A percentile compares a stretch with the other conserved stretches of the same genome.
Evolutionary conservation across 805 yeast species (phyloP).

Genomic region (Kodamaea sagamina): DNA sequence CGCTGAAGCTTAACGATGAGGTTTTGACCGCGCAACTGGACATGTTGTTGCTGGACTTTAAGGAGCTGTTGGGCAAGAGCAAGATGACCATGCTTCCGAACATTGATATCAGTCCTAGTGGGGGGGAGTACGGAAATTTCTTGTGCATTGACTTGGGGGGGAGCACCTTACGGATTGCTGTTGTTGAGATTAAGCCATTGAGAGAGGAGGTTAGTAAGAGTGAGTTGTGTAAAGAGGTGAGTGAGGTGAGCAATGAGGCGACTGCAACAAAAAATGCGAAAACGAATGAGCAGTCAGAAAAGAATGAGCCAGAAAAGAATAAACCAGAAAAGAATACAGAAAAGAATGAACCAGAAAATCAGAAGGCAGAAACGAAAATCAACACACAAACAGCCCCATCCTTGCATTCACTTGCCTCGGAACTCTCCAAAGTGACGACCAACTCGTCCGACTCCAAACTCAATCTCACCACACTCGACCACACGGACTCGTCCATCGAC

Average conservation of each 20-base stretch:
- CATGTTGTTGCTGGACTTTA: constrained; percentile 23
- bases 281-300: no score
- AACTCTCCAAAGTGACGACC: constrained; percentile 7
- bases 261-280: no score
- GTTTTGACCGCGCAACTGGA: constrained; percentile 15
- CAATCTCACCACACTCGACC: constrained; percentile 11
- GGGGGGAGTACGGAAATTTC: constrained; percentile 38
- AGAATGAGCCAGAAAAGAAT: no score
- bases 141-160: constrained; percentile 61
- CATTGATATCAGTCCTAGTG: constrained; percentile 39
- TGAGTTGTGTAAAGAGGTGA: no score
- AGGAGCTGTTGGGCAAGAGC: constrained; percentile 33
- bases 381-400: no score
- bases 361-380: no score
- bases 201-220: background rate
- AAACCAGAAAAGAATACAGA: no score
- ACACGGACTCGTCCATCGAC: constrained; percentile 12
- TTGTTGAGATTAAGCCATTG: constrained; percentile 27
- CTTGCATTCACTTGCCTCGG: constrained; percentile 5
- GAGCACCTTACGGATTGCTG: constrained; percentile 49
- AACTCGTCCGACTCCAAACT: constrained; percentile 12
- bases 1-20: constrained; percentile 12
- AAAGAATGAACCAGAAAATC: no score
- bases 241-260: no score
- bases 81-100: constrained; percentile 43